Evolutionary conservation across 2,329 filamentous ascomycete species (phyloP), one percentile per base, ranked within the genome.

Genomic region (Zopfia rhizophila): DNA sequence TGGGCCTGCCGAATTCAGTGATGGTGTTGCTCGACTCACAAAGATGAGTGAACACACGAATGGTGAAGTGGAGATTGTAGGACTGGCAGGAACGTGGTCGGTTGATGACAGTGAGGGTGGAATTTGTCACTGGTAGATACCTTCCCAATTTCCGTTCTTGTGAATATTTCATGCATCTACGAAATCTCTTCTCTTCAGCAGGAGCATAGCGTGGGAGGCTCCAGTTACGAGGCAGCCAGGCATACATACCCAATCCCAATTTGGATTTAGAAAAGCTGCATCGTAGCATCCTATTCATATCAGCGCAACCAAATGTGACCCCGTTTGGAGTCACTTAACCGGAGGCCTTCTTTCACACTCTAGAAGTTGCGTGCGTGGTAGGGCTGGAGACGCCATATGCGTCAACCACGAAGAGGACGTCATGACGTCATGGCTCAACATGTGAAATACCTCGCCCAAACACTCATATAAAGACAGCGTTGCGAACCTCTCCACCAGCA

Each of bases 61-160:
- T 54, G 82, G 81, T 1, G 78, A 81, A 51, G 70, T 82, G 19
- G 77, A 83, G 61, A 76, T 84, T 47, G 82, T 85, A 42, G 92
- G 92, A 0, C 75, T 97, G 39, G 91, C 91, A 5, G 90, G 90
- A 2, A 87, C 85, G 0, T 97, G 92, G 92, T 88, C 85, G n/a
- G 87, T 94, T 65, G 90, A 95, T 61, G 90, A 96, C 46, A 86
- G 86, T 38, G 91, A 84, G 52, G 83, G 83, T 17, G 83, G 83
- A 0, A 76, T 82, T 16, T 82, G 80, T 58, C 77, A 81, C 63
- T 82, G 79, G 76, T 82, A 62, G 33, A 13, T 22, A 18, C n/a
- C 21, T 27, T 18, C 16, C n/a, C 8, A 27, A 27, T n/a, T 8
- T 8, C n/a, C 24, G 7, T 16, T 32, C 14, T 32, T 32, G 8